Conservation (phyloP, 148 eudicot genomes). For the Fagopyrum homotropicum region DNA sequence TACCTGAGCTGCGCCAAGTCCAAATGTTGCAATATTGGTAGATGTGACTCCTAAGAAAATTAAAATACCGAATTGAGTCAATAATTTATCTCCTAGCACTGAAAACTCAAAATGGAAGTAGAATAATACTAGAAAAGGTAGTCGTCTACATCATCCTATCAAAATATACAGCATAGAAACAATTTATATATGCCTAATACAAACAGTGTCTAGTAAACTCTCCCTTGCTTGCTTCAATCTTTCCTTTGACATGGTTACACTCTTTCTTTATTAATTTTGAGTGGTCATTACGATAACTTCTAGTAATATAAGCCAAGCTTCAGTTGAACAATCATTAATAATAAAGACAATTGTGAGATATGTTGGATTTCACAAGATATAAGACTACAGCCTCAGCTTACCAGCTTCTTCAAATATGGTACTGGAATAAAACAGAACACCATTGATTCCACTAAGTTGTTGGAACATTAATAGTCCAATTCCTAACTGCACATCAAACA, state of each 20-base stretch:
- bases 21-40: constrained; percentile 65
- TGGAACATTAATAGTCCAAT: constrained; percentile 81
- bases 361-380: not conserved
- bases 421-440: constrained; percentile 86
- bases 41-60: constrained; percentile 58
- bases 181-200: no score
- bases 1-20: constrained; percentile 84
- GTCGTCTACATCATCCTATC: not conserved
- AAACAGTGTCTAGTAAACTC: not conserved
- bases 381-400: constrained; percentile 21
- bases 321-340: not conserved
- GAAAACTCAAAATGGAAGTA: not conserved
- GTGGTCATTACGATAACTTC: no score
- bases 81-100: not conserved
- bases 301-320: not conserved
- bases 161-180: not conserved
- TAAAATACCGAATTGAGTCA: not conserved
- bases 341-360: not conserved
- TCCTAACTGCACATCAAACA: constrained; percentile 58
- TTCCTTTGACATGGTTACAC: not conserved
- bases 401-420: constrained; percentile 84
- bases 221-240: not conserved
- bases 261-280: no score
- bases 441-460: constrained; percentile 85
- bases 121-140: not conserved